These are phyloP conservation scores for Chrysoporthe cubensis DNA, from an alignment of 2,329 filamentous ascomycete genomes.

Conservation along the genomic window DNA sequence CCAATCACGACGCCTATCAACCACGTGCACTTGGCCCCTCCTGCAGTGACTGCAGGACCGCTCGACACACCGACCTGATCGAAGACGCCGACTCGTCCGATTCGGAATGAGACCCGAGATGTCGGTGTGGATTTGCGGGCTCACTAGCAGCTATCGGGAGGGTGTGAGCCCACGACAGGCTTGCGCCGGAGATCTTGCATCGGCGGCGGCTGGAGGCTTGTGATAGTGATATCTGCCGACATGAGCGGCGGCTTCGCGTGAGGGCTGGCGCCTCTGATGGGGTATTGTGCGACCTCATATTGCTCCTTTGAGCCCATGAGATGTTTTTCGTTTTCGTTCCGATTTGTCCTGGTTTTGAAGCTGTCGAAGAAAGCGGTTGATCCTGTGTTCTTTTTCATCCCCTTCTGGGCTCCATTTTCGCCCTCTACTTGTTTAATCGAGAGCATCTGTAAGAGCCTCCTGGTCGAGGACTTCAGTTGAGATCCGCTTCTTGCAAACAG, in stretches of 20 bases:
- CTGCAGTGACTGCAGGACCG: constrained; percentile 15
- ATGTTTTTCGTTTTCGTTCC: neutral
- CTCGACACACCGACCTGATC: neutral
- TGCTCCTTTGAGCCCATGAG: constrained; percentile 9
- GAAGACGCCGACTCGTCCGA: constrained; percentile 19
- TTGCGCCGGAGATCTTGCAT: neutral
- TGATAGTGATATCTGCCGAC: constrained; percentile 29
- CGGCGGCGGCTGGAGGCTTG: constrained; percentile 26
- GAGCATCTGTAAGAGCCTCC: constrained; percentile 21
- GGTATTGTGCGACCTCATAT: constrained; percentile 24
- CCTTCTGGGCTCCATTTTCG: neutral
- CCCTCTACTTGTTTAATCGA: constrained; percentile 27
- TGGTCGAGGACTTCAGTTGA: constrained; percentile 24
- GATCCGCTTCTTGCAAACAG: constrained; percentile 2
- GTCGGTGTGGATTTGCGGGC: constrained; percentile 13
- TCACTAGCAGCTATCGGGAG: constrained; percentile 8
- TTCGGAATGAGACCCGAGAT: constrained; percentile 20
- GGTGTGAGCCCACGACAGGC: constrained; percentile 19
- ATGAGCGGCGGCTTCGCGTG: constrained; percentile 15
- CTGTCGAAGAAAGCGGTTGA: neutral
- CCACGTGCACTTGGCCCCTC: constrained; percentile 11
- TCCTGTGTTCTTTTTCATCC: constrained; percentile 5
- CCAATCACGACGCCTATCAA: constrained; percentile 23
- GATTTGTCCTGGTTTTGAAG: neutral
- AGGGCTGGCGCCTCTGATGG: neutral